Percentiles rank a stretch among this genome's conserved stretches.
Conservation (phyloP, 2,329 filamentous ascomycete species). For the Neonectria punicea region DNA sequence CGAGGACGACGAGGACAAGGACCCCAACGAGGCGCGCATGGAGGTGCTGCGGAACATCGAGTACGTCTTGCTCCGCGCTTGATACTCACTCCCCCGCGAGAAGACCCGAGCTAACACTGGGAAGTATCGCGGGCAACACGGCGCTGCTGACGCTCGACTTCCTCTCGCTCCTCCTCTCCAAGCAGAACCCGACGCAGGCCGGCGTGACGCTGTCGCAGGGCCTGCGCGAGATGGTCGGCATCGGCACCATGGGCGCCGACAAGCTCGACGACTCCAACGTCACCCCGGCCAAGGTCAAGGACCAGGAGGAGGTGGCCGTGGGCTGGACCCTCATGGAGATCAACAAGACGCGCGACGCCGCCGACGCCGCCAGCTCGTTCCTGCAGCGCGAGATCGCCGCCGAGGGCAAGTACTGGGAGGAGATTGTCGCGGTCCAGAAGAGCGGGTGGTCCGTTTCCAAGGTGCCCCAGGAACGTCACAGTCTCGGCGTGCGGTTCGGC, state of each 20-base stretch:
- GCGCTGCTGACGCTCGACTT: conserved; percentile 81
- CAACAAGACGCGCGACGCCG: conserved; percentile 76
- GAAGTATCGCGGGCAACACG: conserved; percentile 59
- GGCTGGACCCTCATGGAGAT: conserved; percentile 86
- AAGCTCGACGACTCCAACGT: conserved; percentile 70
- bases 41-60: conserved; percentile 69
- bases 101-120: conserved; percentile 2
- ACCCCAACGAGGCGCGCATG: conserved; percentile 61
- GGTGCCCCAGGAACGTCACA: conserved; percentile 76
- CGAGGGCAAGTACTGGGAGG: conserved; percentile 90
- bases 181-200: conserved; percentile 78
- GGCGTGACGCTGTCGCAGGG: conserved; percentile 75
- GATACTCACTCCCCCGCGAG: neutral
- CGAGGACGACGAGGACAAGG: conserved; percentile 52
- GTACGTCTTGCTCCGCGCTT: conserved; percentile 51
- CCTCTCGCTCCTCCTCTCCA: conserved; percentile 84
- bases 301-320: conserved; percentile 66
- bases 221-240: conserved; percentile 76
- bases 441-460: conserved; percentile 88
- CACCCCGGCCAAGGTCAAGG: conserved; percentile 63
- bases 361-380: conserved; percentile 76
- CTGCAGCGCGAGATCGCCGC: conserved; percentile 80
- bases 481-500: conserved; percentile 87
- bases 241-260: conserved; percentile 78
- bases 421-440: conserved; percentile 82